A percentile compares a stretch with the other conserved stretches of the same genome.
These are phyloP conservation scores for Echium plantagineum DNA, from an alignment of 257 asterid species.

Conservation along the genomic window DNA sequence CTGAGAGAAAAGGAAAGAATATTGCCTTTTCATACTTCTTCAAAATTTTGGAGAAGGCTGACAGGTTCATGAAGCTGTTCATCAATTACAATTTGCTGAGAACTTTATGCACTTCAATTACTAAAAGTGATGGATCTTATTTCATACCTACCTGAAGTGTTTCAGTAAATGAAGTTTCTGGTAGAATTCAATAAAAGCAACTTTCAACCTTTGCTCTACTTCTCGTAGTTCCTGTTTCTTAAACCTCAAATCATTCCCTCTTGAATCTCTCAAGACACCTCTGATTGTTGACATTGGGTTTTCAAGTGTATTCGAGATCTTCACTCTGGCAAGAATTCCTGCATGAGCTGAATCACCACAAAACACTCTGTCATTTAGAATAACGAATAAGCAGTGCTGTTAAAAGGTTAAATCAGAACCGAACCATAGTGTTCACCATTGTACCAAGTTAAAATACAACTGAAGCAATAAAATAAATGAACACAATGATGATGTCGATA, in stretches of 20 bases:
- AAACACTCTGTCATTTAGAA: not conserved
- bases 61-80: slow-evolving; percentile 62
- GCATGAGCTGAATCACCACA: slow-evolving; percentile 9
- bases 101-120: not conserved
- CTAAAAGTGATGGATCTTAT: not conserved
- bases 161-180: slow-evolving; percentile 65
- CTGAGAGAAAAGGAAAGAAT: not conserved
- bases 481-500: not conserved
- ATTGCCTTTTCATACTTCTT: slow-evolving; percentile 80
- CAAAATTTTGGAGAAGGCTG: slow-evolving; percentile 74
- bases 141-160: slow-evolving; percentile 41
- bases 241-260: slow-evolving; percentile 40
- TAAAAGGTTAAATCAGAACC: no score
- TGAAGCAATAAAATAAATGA: not conserved
- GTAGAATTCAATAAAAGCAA: slow-evolving; percentile 49
- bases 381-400: no score
- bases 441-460: not conserved
- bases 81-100: slow-evolving; percentile 11
- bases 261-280: slow-evolving; percentile 49
- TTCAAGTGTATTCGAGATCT: slow-evolving; percentile 43
- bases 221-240: slow-evolving; percentile 47
- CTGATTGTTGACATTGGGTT: slow-evolving; percentile 61
- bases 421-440: not conserved
- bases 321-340: slow-evolving; percentile 57
- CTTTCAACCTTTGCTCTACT: slow-evolving; percentile 52